phyloP scores from a whole-genome alignment of 495 filamentous ascomycete species.

The Symbiotaphrina buchneri region DNA sequence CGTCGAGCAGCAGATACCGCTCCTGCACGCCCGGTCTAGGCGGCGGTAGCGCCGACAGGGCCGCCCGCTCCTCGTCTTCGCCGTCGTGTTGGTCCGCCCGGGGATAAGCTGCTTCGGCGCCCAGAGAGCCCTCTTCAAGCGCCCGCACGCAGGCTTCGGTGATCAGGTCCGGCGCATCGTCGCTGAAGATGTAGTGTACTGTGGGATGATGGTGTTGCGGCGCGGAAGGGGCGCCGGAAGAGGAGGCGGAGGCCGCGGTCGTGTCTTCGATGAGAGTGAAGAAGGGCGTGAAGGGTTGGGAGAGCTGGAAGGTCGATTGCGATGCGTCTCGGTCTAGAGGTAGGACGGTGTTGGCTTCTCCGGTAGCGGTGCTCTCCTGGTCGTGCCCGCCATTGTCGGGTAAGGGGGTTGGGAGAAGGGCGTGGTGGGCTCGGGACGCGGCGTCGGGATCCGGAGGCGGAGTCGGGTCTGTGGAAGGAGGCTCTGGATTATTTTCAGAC shows the following conservation, averaged over 20 bases:
- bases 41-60: not conserved
- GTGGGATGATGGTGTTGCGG: slow-evolving; percentile 52
- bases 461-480: no score
- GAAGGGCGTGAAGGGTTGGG: slow-evolving; percentile 36
- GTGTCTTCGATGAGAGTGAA: slow-evolving; percentile 41
- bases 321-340: no score
- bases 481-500: no score
- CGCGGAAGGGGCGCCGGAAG: no score
- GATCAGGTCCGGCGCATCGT: slow-evolving; percentile 46
- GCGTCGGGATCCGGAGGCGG: no score
- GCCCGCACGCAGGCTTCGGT: slow-evolving; percentile 27
- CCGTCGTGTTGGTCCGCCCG: not conserved
- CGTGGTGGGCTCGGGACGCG: no score
- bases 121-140: slow-evolving; percentile 6
- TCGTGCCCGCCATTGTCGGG: no score
- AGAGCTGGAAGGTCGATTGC: no score
- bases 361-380: no score
- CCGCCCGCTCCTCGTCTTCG: not conserved
- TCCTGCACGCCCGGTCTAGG: slow-evolving; percentile 10
- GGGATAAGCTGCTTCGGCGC: slow-evolving; percentile 1
- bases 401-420: no score
- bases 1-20: slow-evolving; percentile 31
- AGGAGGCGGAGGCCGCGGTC: slow-evolving; percentile 22
- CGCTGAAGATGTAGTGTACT: slow-evolving; percentile 77
- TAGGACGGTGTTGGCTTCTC: no score